phyloP scores from a whole-genome alignment of 371 early-diverging fungal genomes.

The Chytridium lagenaria region DNA sequence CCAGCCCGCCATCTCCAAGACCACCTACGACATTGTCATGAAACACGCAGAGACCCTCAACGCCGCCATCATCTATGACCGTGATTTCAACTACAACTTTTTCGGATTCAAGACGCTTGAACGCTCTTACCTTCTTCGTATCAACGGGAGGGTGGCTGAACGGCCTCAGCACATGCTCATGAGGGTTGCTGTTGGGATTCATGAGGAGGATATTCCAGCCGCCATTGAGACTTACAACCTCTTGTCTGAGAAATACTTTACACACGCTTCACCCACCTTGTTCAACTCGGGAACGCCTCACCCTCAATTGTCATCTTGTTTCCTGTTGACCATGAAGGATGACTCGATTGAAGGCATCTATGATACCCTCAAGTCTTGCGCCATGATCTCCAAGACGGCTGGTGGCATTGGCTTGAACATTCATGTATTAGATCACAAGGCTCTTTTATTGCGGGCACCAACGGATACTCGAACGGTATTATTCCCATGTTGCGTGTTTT shows the following conservation, averaged over 20 bases:
- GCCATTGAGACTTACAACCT: slow-evolving; percentile 97
- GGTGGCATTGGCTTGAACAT: slow-evolving; percentile 98
- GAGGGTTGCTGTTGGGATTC: slow-evolving; percentile 98
- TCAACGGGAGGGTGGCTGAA: slow-evolving; percentile 87
- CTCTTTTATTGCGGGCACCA: slow-evolving; percentile 97
- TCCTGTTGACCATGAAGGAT: slow-evolving; percentile 94
- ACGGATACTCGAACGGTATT: slow-evolving; percentile 97
- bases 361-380: slow-evolving; percentile 96
- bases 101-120: slow-evolving; percentile 99
- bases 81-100: slow-evolving; percentile 97
- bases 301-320: slow-evolving; percentile 97
- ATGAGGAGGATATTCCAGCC: slow-evolving; percentile 89
- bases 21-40: slow-evolving; percentile 74
- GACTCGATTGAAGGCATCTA: slow-evolving; percentile 99
- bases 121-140: slow-evolving; percentile 92
- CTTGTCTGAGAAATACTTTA: slow-evolving; percentile 95
- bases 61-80: slow-evolving; percentile 90
- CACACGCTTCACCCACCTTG: slow-evolving; percentile 98
- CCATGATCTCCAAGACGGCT: slow-evolving; percentile 97
- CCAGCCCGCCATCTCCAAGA: slow-evolving; percentile 86
- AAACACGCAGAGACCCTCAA: slow-evolving; percentile 85
- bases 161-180: slow-evolving; percentile 99
- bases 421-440: slow-evolving; percentile 88
- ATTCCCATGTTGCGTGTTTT: slow-evolving; percentile 98
- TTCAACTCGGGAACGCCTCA: slow-evolving; percentile 98